These are phyloP conservation scores for Cladophialophora yegresii DNA, from an alignment of 2,329 filamentous ascomycete species.

Conservation along the genomic window DNA sequence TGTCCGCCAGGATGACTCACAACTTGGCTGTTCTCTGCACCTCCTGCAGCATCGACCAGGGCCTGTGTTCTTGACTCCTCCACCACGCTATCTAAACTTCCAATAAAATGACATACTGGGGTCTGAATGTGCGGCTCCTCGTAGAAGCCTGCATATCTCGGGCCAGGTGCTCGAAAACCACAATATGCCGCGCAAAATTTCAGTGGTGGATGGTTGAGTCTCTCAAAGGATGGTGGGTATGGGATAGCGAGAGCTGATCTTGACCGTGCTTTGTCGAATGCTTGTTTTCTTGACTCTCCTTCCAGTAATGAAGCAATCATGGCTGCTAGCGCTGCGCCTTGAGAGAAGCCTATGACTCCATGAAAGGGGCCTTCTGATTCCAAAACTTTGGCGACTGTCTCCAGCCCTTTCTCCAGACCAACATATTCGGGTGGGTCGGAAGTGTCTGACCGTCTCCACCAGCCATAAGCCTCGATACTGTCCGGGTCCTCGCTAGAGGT, in stretches of 20 bases:
- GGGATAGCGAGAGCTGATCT: constrained; percentile 42
- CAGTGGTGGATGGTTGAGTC: constrained; percentile 55
- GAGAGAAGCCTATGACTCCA: constrained; percentile 78
- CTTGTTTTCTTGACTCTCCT: constrained; percentile 46
- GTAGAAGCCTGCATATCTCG: constrained; percentile 68
- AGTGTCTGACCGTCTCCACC: constrained; percentile 71
- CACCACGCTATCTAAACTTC: constrained; percentile 83
- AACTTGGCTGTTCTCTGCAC: constrained; percentile 55
- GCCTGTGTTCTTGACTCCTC: constrained; percentile 71
- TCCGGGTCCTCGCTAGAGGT: constrained; percentile 50
- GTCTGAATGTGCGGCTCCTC: constrained; percentile 70
- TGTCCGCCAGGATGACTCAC: constrained; percentile 85
- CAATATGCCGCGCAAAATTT: constrained; percentile 76
- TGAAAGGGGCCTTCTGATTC: constrained; percentile 68
- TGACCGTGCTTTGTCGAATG: constrained; percentile 39
- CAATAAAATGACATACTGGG: constrained; percentile 78
- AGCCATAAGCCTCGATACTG: constrained; percentile 71
- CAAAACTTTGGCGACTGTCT: constrained; percentile 62
- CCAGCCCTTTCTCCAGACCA: constrained; percentile 69
- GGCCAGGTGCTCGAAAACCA: constrained; percentile 69
- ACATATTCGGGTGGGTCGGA: constrained; percentile 66
- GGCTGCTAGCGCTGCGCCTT: constrained; percentile 72
- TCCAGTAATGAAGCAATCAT: constrained; percentile 76
- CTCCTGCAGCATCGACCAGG: constrained; percentile 66
- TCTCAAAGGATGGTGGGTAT: constrained; percentile 55